Base-by-base conservation (phyloP, 2,329 filamentous ascomycete genomes). In the Exophiala sp. region DNA sequence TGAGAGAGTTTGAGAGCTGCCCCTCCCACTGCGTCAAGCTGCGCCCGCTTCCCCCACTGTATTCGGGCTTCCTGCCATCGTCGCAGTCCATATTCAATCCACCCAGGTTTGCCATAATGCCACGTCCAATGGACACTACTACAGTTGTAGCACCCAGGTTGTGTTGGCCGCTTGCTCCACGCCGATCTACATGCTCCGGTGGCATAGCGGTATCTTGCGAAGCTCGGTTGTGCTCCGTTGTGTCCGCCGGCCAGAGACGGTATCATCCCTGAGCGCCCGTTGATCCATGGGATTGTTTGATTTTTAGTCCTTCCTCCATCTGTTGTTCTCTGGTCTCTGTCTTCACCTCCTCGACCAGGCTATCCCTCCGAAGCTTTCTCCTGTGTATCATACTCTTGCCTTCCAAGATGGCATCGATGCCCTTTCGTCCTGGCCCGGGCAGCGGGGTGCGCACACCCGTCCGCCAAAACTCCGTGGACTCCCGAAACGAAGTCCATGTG, bases 401-500 rank as follows among this genome's bases (percentile, higher is more conserved):
- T 35, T 32, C 41, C 46, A 18, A 40, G 16, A 52, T 46, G 45
- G 48, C 48, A 22, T n/a, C 43, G 5, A 42, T 58, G 14, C 52
- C 55, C 35, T 55, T 55, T 43, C 50, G 53, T 10, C 46, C 50
- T n/a, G 46, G 43, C 11, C 50, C 47, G 3, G 38, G 42, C 35
- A 58, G 49, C 30, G 55, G 55, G n/a, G 11, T 58, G 3, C 41
- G 46, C 16, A 58, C 52, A 14, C 54, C 52, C n/a, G 49, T 22
- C 10, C 52, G 51, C 40, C 66, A 70, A 56, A 66, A 66, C 22
- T 68, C 69, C 1, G 65, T 60, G 43, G 70, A 72, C 62, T 71
- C 74, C 43, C 74, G 76, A 58, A 78, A 82, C 62, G 77, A 80
- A 60, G 69, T 82, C 45, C 72, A 73, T 50, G 70, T 77, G 34